Base-by-base conservation (phyloP, 306 rosid species). In the Nissolia schottii region DNA sequence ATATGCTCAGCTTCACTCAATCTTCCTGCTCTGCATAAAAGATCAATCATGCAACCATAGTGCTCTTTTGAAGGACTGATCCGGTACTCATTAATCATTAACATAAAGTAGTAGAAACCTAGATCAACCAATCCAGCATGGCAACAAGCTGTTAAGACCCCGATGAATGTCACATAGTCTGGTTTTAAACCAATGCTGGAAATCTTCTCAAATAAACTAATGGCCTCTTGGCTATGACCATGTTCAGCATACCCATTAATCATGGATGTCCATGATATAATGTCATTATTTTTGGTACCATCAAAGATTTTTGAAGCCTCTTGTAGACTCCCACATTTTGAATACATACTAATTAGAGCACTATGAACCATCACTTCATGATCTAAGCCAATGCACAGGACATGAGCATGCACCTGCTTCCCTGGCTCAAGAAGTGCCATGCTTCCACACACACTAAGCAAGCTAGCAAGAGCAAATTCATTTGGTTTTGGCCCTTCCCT, bases 241-340 rank as follows among this genome's bases (percentile, higher is more conserved):
- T 88, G 93, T 62, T 92, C 89, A 4, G 91, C 87, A 62, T 87
- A 86, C 65, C 94, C 92, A 69, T 55, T 81, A 64, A 90, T 88
- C 96, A 90, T 90, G 59, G 96, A 79, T n/a, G 92, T 88, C 96
- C 94, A 88, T 22, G 94, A 84, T 53, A 90, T 73, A 48, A 88
- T 85, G 54, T 90, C 88, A 45, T 75, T 63, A 15, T 23, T 51
- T 64, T 73, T 57, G 3, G 59, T 34, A 51, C 61, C 71, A 54
- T 79, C 31, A 68, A 92, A 89, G 18, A 84, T 68, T 61, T 81
- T 79, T 23, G 81, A 85, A 65, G 91, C 96, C 58, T 92, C 96
- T 45, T 75, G 78, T 60, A 87, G 78, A 65, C 80, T 84, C 53
- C 97, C 97, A 57, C 92, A 89, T 79, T 88, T 92, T 9, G 91